Base-by-base conservation (phyloP, 2,329 filamentous ascomycete genomes). In the Lachnum nothofagi region DNA sequence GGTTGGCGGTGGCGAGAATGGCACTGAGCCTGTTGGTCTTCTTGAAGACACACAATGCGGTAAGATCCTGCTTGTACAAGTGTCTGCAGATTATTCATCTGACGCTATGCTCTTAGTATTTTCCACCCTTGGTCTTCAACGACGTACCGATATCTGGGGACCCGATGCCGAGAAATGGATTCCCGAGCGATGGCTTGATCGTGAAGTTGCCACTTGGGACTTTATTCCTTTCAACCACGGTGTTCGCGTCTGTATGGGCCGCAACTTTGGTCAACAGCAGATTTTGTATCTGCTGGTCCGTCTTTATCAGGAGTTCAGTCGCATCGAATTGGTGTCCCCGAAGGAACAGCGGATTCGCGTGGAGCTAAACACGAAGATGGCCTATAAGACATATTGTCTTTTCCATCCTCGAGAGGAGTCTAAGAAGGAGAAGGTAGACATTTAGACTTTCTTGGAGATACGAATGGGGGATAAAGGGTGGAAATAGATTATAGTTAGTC, bases 171-270 rank as follows among this genome's bases (percentile, higher is more conserved):
- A 57, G 2, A 55, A 55, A 20, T 65, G 63, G 46, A 42, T 50
- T 2, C 64, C 64, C 0, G 61, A 62, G 33, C 49, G 64, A 16
- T 66, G 63, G 63, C 58, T 53, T 3, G 43, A 50, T 14, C 40
- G 33, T 23, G 75, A 37, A 75, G 76, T 51, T 76, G 76, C 1
- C 61, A 67, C 35, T n/a, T 62, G 4, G 67, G 59, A 57, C 5
- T 66, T 64, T 51, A 37, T 65, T 10, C 63, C 63, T 5, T 64
- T 68, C 47, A 64, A 64, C 46, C 55, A 59, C 8, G 63, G 67
- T n/a, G 57, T 61, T 8, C 57, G 63, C 8, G 56, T 63, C 12
- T 65, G 61, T 51, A 51, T 61, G 40, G 65, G 55, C 39, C 53
- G 65, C 25, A 59, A 63, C 52, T 65, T 63, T 43, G 63, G 62